A percentile compares a stretch with the other conserved stretches of the same genome.
Evolutionary conservation across 768 basidiomycete genomes (phyloP).

Genomic region (Collybia mongolica): DNA sequence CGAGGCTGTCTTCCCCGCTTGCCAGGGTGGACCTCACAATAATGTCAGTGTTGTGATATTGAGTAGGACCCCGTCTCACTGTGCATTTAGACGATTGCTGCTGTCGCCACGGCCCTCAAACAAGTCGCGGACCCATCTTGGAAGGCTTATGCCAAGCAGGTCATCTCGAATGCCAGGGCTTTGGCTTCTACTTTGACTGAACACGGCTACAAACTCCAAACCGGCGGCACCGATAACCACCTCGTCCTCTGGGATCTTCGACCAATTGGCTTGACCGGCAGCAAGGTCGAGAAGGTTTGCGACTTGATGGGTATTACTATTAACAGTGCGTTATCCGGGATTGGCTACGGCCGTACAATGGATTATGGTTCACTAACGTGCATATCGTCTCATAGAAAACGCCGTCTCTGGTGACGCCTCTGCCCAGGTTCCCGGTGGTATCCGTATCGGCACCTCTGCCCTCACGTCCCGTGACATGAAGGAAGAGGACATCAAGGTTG

Average conservation of each 20-base stretch:
- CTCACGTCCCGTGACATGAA: slow-evolving; percentile 93
- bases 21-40: slow-evolving; percentile 99
- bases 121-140: slow-evolving; percentile 90
- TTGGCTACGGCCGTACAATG: neutral
- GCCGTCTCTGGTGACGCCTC: slow-evolving; percentile 96
- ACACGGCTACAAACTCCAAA: slow-evolving; percentile 95
- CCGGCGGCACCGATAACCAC: slow-evolving; percentile 96
- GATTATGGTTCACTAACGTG: neutral
- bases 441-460: slow-evolving; percentile 93
- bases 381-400: slow-evolving; percentile 58
- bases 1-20: slow-evolving; percentile 98
- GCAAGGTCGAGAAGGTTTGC: slow-evolving; percentile 98
- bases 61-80: too few species aligned
- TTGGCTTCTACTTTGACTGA: slow-evolving; percentile 70
- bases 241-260: slow-evolving; percentile 97
- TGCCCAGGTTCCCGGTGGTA: slow-evolving; percentile 94
- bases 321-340: slow-evolving; percentile 64
- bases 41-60: slow-evolving; percentile 53
- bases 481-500: slow-evolving; percentile 82
- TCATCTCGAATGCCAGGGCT: slow-evolving; percentile 83
- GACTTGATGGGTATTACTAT: slow-evolving; percentile 96
- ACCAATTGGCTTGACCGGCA: slow-evolving; percentile 93
- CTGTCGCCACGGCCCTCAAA: slow-evolving; percentile 87
- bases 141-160: slow-evolving; percentile 92
- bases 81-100: slow-evolving; percentile 78